A percentile compares a stretch with the other conserved stretches of the same genome.
Conservation (phyloP, 371 early-diverging fungal species). For the Rhizomucor miehei region DNA sequence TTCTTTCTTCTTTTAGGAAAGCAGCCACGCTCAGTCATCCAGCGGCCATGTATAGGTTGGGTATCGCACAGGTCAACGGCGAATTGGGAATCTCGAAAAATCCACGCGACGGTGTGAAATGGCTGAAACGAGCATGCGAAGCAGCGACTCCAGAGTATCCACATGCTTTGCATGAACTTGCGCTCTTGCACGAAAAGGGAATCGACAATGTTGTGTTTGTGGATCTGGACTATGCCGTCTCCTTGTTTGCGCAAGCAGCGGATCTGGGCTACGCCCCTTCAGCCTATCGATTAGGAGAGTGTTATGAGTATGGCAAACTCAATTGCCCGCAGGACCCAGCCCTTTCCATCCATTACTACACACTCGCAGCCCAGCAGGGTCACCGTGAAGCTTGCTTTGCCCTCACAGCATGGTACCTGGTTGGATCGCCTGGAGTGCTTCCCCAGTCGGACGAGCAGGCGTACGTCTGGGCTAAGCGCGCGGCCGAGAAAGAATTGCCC, state of each 20-base stretch:
- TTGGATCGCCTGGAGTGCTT: slow-evolving; percentile 74
- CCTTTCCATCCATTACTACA: slow-evolving; percentile 69
- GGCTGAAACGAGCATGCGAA: slow-evolving; percentile 73
- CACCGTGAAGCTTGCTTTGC: slow-evolving; percentile 89
- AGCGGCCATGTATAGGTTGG: slow-evolving; percentile 71
- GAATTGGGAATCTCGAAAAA: slow-evolving; percentile 57
- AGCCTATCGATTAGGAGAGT: slow-evolving; percentile 75
- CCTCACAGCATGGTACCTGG: slow-evolving; percentile 87
- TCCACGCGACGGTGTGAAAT: slow-evolving; percentile 74
- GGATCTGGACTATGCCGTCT: slow-evolving; percentile 72
- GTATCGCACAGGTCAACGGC: slow-evolving; percentile 67
- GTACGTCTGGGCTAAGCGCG: slow-evolving; percentile 84
- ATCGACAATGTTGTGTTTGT: slow-evolving; percentile 66
- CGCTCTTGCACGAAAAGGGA: slow-evolving; percentile 66
- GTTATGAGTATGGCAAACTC: slow-evolving; percentile 76
- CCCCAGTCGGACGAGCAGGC: slow-evolving; percentile 86
- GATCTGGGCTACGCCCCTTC: slow-evolving; percentile 75
- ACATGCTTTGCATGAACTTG: slow-evolving; percentile 75
- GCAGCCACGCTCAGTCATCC: slow-evolving; percentile 69
- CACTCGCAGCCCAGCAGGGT: slow-evolving; percentile 84
- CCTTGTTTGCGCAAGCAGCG: slow-evolving; percentile 71
- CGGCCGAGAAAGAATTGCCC: slow-evolving; percentile 81
- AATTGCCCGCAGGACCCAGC: slow-evolving; percentile 65
- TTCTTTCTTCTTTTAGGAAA: slow-evolving; percentile 44
- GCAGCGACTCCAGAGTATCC: slow-evolving; percentile 72